Base-by-base conservation (phyloP, 2,329 filamentous ascomycete species). In the Trichothecium roseum region DNA sequence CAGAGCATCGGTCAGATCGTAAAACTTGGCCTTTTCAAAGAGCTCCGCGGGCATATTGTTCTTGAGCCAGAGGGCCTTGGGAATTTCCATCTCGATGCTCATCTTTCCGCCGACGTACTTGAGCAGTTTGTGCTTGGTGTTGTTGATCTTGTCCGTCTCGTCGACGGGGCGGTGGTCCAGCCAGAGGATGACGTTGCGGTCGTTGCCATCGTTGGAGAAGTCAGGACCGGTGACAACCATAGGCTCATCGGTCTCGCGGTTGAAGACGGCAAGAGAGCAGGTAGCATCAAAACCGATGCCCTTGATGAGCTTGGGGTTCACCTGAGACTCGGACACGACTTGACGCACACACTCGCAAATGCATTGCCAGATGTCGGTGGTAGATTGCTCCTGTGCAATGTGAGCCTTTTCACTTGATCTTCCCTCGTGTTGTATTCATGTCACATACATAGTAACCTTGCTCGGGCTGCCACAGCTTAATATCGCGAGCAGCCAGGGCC, bases 11-110 rank as follows among this genome's bases (percentile, higher is more conserved):
- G 80, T 80, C 50, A 98, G 63, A 53, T 98, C 91, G 59, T 94
- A 98, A 55, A 98, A 98, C 60, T 94, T 95, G 77, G 88, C 95
- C 42, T 81, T 78, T 37, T 81, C 79, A 51, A 96, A 98, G 13
- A 91, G 68, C 50, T 94, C 84, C 37, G 82, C 72, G 3, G 91
- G 83, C 91, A 98, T 96, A 63, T 96, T 76, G 61, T 94, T 94
- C 72, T 96, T 96, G 54, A 98, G 72, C 91, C 91, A 98, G 39
- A 96, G 70, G 2, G 95, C 85, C 64, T 98, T 98, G 44, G 91
- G 91, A 37, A 98, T 93, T 59, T 98, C 91, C 91, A 98, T 98
- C 68, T 98, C 91, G 45, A 95, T 89, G 56, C 86, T 94, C 91
- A 98, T 98, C 56, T 83, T 89, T 43, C 91, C 91, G 47, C 91